Evolutionary conservation across 192 early-diverging fungal species (phyloP), one percentile per base, ranked within the genome.

Genomic region (Entophlyctis luteolus): DNA sequence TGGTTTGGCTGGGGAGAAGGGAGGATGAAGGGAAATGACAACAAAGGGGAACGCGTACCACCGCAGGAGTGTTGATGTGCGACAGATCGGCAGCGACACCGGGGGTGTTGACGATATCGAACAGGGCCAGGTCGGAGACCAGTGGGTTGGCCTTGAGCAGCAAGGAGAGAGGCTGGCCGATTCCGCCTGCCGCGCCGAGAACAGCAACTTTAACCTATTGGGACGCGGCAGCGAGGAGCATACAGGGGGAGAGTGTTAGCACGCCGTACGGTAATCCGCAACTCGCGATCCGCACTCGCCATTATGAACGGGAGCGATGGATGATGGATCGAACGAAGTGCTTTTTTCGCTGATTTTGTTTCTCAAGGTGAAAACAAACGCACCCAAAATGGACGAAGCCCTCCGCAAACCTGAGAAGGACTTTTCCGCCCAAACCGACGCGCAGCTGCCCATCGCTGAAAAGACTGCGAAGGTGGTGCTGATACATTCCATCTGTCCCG

Each of bases 31-130:
- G n/a, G n/a, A n/a, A n/a, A n/a, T n/a, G n/a, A n/a, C n/a, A n/a
- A n/a, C n/a, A n/a, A n/a, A n/a, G n/a, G n/a, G n/a, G n/a, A n/a
- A n/a, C 35, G 5, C 27, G 2, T 65, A 71, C 91, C 75, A 82
- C 78, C 65, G 88, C 76, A 71, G 82, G 72, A 62, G 92, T 91
- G 79, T 93, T 90, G 70, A 98, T 92, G 83, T 98, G 95, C 56
- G 89, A 88, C 66, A 98, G 83, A 71, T 98, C 95, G 36, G 93
- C 93, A 53, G 93, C 95, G 54, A 98, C 95, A 75, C 95, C 95
- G 50, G 92, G 93, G 16, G 91, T 90, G 84, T 98, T 96, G 78
- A 96, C 93, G 72, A 98, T 93, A 77, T 98, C 95, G 79, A 91
- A 98, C 37, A 98, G 88, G 50, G 91, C 81, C 28, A 98, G 86